phyloP scores from a whole-genome alignment of 257 asterid species.

The Craterostigma plantagineum region DNA sequence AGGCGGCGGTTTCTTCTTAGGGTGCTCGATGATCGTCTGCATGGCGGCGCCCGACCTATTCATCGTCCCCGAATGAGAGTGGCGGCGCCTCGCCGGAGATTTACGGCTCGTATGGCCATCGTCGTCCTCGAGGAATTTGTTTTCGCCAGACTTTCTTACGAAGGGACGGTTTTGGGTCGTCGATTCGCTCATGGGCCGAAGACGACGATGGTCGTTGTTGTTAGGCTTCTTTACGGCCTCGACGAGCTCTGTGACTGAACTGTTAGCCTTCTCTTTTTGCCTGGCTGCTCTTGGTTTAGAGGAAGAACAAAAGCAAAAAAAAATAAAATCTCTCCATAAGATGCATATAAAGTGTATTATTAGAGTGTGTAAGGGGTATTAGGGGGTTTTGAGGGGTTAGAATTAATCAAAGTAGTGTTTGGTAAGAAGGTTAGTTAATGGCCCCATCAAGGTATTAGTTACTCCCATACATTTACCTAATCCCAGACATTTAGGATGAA shows the following conservation, averaged over 20 bases:
- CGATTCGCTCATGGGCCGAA: too few relatives aligned
- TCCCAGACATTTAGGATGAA: too few relatives aligned
- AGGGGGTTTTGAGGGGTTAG: too few relatives aligned
- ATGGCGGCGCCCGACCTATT: slow-evolving; percentile 23
- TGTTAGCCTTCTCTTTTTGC: slow-evolving; percentile 61
- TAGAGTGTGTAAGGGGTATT: too few relatives aligned
- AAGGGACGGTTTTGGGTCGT: slow-evolving; percentile 26
- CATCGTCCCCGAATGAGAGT: slow-evolving; percentile 71
- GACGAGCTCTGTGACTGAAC: slow-evolving; percentile 56
- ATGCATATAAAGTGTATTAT: too few relatives aligned
- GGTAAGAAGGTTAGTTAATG: too few relatives aligned
- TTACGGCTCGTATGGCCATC: slow-evolving; percentile 18
- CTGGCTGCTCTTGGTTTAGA: slow-evolving; percentile 32
- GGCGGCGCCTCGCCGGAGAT: slow-evolving; percentile 48
- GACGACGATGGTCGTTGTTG: too few relatives aligned
- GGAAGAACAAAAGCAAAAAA: too few relatives aligned
- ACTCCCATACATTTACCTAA: too few relatives aligned
- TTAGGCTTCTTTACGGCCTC: slow-evolving; percentile 74
- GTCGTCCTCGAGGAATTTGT: slow-evolving; percentile 23
- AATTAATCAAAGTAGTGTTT: too few relatives aligned
- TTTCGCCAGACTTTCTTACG: slow-evolving; percentile 42
- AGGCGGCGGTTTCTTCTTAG: slow-evolving; percentile 33
- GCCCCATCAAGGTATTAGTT: too few relatives aligned
- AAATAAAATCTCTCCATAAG: too few relatives aligned
- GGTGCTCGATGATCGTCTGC: slow-evolving; percentile 58